Percentiles rank a stretch among this genome's conserved stretches.
These are phyloP conservation scores for Aureobasidium leucospermi DNA, from an alignment of 2,329 filamentous ascomycete genomes.

Conservation along the genomic window DNA sequence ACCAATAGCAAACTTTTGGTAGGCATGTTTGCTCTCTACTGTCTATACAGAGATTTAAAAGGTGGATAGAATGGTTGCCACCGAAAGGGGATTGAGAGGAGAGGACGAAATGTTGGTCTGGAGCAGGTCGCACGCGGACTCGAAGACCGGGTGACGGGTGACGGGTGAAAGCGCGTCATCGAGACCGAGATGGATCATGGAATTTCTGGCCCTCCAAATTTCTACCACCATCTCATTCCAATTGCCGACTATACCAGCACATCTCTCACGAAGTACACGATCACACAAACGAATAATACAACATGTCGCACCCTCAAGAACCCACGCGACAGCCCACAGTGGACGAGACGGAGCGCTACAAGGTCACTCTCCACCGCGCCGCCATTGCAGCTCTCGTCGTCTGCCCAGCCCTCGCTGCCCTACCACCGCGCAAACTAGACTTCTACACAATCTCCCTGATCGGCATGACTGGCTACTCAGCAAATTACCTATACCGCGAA, in stretches of 20 bases:
- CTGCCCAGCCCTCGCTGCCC: conserved; percentile 47
- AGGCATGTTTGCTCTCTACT: neutral
- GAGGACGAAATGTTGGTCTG: neutral
- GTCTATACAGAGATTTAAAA: neutral
- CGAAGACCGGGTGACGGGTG: neutral
- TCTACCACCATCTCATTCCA: neutral
- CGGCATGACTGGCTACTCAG: conserved; percentile 41
- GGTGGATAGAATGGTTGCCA: neutral
- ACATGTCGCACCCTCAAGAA: conserved; percentile 23
- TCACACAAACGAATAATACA: neutral
- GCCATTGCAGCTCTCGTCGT: conserved; percentile 44
- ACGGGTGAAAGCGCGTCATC: conserved; percentile 2
- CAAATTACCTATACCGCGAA: conserved; percentile 41
- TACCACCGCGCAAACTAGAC: conserved; percentile 57
- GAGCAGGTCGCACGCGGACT: neutral
- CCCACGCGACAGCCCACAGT: conserved; percentile 20
- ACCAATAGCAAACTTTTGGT: conserved; percentile 67
- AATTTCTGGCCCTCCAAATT: conserved; percentile 2
- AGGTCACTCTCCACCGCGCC: conserved; percentile 32
- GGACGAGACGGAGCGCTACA: conserved; percentile 20
- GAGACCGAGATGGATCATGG: neutral
- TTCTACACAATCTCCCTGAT: conserved; percentile 50
- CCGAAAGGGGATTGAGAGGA: neutral
- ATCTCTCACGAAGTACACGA: neutral
- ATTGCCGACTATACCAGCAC: neutral